phyloP scores from a whole-genome alignment of 331 rosid genomes.

The Telfairia occidentalis region DNA sequence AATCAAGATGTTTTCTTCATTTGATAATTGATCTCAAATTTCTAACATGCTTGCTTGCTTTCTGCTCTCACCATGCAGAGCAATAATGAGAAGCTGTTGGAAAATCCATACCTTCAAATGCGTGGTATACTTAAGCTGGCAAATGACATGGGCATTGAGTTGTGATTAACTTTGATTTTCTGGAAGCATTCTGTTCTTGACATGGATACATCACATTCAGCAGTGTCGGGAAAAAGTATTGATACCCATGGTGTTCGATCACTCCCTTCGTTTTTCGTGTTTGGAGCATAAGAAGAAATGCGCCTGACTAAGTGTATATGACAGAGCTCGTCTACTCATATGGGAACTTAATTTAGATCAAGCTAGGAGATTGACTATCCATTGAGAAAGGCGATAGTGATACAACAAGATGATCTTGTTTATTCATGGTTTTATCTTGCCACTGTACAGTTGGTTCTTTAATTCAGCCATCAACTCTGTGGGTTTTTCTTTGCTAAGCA shows the following conservation, averaged over 20 bases:
- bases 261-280: not conserved
- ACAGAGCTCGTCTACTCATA: constrained; percentile 4
- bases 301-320: not conserved
- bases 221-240: not conserved
- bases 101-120: constrained; percentile 99
- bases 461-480: constrained; percentile 7
- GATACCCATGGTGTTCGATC: constrained; percentile 1
- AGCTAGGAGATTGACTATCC: constrained; percentile 2
- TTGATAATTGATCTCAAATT: constrained; percentile 1
- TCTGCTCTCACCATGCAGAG: constrained; percentile 47
- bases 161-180: constrained; percentile 36
- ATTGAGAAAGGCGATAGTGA: constrained; percentile 6
- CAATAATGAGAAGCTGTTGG: constrained; percentile 94
- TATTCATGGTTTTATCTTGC: not conserved
- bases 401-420: constrained; percentile 2
- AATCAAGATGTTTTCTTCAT: not conserved
- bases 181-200: constrained; percentile 21
- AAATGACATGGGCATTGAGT: constrained; percentile 69
- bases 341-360: constrained; percentile 8
- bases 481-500: not conserved
- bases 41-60: constrained; percentile 19
- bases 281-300: constrained; percentile 2
- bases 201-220: not conserved
- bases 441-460: constrained; percentile 10
- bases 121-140: constrained; percentile 97